Evolutionary conservation across 192 early-diverging fungal species (phyloP), one percentile per base, ranked within the genome.

Genomic region (Spizellomyces sp.): DNA sequence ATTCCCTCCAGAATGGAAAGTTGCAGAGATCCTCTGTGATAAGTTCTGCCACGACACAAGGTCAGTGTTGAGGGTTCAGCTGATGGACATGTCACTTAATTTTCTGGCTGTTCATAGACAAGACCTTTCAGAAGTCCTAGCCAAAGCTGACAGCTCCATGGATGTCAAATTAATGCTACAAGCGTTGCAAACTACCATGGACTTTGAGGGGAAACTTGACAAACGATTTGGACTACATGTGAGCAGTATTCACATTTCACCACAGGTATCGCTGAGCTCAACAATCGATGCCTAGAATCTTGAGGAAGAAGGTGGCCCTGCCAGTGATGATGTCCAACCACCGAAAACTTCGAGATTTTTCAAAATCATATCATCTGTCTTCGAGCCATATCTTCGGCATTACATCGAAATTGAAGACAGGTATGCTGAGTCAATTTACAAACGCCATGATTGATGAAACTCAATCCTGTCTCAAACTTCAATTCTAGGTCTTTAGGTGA

Each of bases 121-220:
- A 48, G 93, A 94, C 66, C 79, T 94, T 58, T 73, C 82, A 7
- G 85, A 89, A 43, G 82, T 91, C 17, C 76, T 97, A 62, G 77
- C 84, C 4, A 86, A 86, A 59, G 67, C 74, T 8, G 76, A 78
- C 10, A 80, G 75, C 14, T 71, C 66, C 5, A 83, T 91, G 22
- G 85, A 90, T 67, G 92, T 94, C 0, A 90, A 90, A 60, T 68
- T 86, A 14, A 81, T 98, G 69, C 77, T 95, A 8, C 75, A 87
- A 15, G 90, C 90, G 0, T 73, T 99, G 65, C 89, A 94, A 17
- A 80, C 89, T 9, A 96, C 97, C 0, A 81, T 93, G 60, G 94
- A 95, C 44, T 98, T 98, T 77, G 97, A 99, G 78, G 78, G 76
- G 14, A 95, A 96, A 74, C 80, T 96, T 9, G 80, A 86, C 45